These are phyloP conservation scores for Exophiala sp. DNA, from an alignment of 2,329 filamentous ascomycete genomes.

Conservation along the genomic window DNA sequence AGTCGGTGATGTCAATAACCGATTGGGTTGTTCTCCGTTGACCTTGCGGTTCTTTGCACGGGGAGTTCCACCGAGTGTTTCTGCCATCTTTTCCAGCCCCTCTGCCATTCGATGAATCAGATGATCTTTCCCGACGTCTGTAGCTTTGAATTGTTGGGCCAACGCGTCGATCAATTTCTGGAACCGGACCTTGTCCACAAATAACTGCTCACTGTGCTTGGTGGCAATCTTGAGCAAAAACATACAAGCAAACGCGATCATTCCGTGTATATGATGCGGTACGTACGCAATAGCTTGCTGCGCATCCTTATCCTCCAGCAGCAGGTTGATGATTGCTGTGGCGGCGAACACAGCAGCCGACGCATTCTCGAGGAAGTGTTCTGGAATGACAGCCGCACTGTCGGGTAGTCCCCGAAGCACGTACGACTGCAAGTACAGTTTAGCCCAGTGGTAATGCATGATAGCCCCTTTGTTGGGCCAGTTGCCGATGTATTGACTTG, in stretches of 20 bases:
- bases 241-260: constrained; percentile 45
- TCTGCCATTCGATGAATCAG: constrained; percentile 33
- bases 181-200: constrained; percentile 30
- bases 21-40: constrained; percentile 16
- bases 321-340: constrained; percentile 39
- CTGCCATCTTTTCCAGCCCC: constrained; percentile 33
- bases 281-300: constrained; percentile 41
- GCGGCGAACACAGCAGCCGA: constrained; percentile 42
- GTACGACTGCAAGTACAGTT: constrained; percentile 47
- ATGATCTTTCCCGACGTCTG: constrained; percentile 32
- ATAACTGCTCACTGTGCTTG: constrained; percentile 36
- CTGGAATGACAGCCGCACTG: constrained; percentile 35
- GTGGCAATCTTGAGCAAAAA: constrained; percentile 43
- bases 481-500: constrained; percentile 43
- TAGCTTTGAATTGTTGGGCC: constrained; percentile 31
- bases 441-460: constrained; percentile 48
- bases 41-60: constrained; percentile 18
- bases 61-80: constrained; percentile 24
- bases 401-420: constrained; percentile 45
- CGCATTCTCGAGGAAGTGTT: constrained; percentile 38
- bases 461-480: constrained; percentile 48
- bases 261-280: constrained; percentile 43
- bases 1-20: constrained; percentile 13
- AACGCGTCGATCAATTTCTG: constrained; percentile 30
- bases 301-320: constrained; percentile 41